Conservation (phyloP, 495 filamentous ascomycete species). For the Zalerion maritima region DNA sequence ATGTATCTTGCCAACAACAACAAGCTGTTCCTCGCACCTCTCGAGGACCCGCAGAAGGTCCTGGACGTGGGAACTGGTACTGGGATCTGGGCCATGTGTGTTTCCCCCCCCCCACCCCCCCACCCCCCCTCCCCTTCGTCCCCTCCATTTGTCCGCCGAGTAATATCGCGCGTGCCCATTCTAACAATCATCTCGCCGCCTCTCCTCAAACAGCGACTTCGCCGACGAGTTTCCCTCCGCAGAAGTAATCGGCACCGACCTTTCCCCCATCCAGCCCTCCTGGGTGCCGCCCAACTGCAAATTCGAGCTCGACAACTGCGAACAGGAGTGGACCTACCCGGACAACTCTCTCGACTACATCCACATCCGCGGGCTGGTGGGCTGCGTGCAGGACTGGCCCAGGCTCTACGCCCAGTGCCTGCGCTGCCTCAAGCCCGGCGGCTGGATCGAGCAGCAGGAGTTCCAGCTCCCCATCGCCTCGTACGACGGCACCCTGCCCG, state of each 20-base stretch:
- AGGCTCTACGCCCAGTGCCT: conserved; percentile 11
- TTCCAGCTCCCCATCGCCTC: conserved; percentile 17
- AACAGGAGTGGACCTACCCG: conserved; percentile 36
- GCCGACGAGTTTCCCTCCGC: conserved; percentile 35
- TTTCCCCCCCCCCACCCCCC: not conserved
- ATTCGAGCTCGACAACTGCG: conserved; percentile 42
- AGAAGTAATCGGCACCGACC: conserved; percentile 51
- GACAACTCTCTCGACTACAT: conserved; percentile 38
- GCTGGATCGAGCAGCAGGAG: conserved; percentile 33
- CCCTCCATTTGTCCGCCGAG: too few species aligned
- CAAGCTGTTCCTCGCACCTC: conserved; percentile 42
- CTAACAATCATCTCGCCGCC: conserved; percentile 4
- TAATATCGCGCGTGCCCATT: too few species aligned
- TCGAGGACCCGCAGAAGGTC: conserved; percentile 33
- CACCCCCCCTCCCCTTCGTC: too few species aligned
- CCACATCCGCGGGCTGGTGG: conserved; percentile 35
- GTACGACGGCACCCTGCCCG: conserved; percentile 26
- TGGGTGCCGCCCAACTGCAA: conserved; percentile 33
- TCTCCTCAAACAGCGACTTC: conserved; percentile 16
- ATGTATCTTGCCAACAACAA: conserved; percentile 21
- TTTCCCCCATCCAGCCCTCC: conserved; percentile 15
- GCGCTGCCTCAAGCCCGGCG: conserved; percentile 32
- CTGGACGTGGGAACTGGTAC: conserved; percentile 49
- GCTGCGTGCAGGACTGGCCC: conserved; percentile 36
- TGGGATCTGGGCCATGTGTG: conserved; percentile 45